phyloP scores from a whole-genome alignment of 2,329 filamentous ascomycete genomes.

The Exophiala mesophila region DNA sequence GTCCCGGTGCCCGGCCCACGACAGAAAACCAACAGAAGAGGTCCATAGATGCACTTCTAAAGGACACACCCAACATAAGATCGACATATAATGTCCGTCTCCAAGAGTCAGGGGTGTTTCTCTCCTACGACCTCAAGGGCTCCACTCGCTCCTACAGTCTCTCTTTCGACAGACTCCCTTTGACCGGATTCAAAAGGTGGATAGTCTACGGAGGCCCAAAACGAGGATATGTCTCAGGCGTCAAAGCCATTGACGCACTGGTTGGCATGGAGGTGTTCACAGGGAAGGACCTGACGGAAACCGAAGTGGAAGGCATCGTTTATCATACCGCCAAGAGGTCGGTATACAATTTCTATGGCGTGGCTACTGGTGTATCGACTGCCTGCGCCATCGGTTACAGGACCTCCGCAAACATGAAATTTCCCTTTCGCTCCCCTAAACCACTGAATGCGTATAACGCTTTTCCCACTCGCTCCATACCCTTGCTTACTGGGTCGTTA shows the following conservation, averaged over 20 bases:
- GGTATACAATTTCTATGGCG: constrained; percentile 14
- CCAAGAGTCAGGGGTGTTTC: constrained; percentile 13
- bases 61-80: constrained; percentile 12
- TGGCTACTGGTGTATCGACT: constrained; percentile 3
- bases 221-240: constrained; percentile 13
- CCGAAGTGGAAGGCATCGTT: constrained; percentile 24
- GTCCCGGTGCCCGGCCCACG: constrained; percentile 23
- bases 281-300: constrained; percentile 18
- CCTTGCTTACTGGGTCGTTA: constrained; percentile 17
- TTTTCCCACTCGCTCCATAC: constrained; percentile 18
- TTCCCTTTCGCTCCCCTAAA: constrained; percentile 24
- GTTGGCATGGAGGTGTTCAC: constrained; percentile 19
- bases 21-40: neutral
- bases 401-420: constrained; percentile 23
- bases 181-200: constrained; percentile 18
- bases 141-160: constrained; percentile 17
- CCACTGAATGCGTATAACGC: constrained; percentile 21
- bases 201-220: constrained; percentile 18
- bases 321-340: constrained; percentile 17
- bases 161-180: constrained; percentile 22
- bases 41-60: constrained; percentile 6
- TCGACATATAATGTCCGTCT: constrained; percentile 19
- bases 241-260: constrained; percentile 21
- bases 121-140: constrained; percentile 23
- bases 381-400: constrained; percentile 15